phyloP scores from a whole-genome alignment of 768 basidiomycete species.

The Auricularia sp. region DNA sequence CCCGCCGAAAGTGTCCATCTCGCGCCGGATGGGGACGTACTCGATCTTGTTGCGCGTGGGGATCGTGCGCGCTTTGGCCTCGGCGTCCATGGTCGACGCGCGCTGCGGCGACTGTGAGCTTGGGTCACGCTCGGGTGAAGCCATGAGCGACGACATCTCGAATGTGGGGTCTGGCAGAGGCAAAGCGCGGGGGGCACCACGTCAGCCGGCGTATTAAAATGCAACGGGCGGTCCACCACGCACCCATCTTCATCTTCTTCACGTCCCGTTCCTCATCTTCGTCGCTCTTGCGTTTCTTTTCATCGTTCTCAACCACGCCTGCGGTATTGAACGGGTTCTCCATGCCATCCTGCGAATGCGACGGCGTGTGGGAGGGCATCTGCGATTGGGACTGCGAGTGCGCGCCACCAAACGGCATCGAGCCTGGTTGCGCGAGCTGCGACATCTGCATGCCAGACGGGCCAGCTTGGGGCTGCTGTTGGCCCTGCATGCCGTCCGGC shows the following conservation, averaged over 20 bases:
- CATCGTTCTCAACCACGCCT: not conserved
- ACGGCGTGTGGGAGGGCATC: not conserved
- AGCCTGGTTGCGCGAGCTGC: not conserved
- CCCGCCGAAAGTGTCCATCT: constrained; percentile 68
- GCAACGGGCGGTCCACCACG: not conserved
- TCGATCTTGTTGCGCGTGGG: constrained; percentile 66
- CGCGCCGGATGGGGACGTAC: constrained; percentile 73
- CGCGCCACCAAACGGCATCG: not conserved
- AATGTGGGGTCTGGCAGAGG: constrained; percentile 8
- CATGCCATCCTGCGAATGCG: too few species aligned
- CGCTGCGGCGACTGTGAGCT: constrained; percentile 29
- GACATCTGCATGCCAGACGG: not conserved
- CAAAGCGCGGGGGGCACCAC: constrained; percentile 11
- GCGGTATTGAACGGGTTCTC: too few species aligned
- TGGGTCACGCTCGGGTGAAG: constrained; percentile 30
- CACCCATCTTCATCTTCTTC: constrained; percentile 2
- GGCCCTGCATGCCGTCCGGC: not conserved
- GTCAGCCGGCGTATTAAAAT: not conserved
- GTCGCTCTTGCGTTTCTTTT: constrained; percentile 3
- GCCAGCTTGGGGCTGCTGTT: not conserved
- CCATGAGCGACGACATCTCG: constrained; percentile 7
- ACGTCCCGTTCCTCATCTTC: not conserved
- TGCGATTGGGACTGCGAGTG: not conserved
- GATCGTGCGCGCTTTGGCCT: constrained; percentile 18
- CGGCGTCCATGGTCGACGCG: constrained; percentile 16